Conservation (phyloP, 306 rosid species). For the Leucaena leucocephala region DNA sequence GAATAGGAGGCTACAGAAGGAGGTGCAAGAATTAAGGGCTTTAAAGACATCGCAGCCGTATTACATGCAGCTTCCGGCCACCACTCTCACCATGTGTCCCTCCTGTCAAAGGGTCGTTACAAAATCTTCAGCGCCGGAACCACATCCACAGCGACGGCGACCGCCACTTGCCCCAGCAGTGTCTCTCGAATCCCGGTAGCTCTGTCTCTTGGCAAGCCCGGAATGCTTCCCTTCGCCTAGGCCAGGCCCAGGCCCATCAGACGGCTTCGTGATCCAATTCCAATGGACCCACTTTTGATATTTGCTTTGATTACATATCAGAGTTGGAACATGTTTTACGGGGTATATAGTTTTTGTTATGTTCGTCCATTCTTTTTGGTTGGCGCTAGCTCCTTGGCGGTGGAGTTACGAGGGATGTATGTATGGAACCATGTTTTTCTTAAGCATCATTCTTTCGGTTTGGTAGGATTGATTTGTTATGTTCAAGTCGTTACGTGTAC, state of each 20-base stretch:
- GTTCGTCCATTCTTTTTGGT: constrained; percentile 3
- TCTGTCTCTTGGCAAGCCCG: constrained; percentile 42
- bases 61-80: constrained; percentile 94
- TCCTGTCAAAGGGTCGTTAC: constrained; percentile 79
- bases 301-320: not conserved
- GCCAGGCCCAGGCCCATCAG: constrained; percentile 49
- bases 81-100: constrained; percentile 99
- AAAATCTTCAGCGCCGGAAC: constrained; percentile 27
- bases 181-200: constrained; percentile 18
- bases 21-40: constrained; percentile 89
- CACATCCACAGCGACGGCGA: constrained; percentile 11
- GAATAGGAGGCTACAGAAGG: constrained; percentile 92
- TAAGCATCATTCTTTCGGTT: not conserved
- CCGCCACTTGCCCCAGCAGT: not conserved
- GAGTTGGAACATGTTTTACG: not conserved
- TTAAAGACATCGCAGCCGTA: constrained; percentile 81
- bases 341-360: constrained; percentile 1
- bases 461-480: not conserved
- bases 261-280: constrained; percentile 35
- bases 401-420: not conserved
- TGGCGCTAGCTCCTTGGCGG: not conserved
- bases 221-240: constrained; percentile 36
- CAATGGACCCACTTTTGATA: constrained; percentile 5
- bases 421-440: not conserved
- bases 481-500: not conserved